A percentile compares a stretch with the other conserved stretches of the same genome.
Evolutionary conservation across 129 eudicot species (phyloP).

Genomic region (Tagetes patula): DNA sequence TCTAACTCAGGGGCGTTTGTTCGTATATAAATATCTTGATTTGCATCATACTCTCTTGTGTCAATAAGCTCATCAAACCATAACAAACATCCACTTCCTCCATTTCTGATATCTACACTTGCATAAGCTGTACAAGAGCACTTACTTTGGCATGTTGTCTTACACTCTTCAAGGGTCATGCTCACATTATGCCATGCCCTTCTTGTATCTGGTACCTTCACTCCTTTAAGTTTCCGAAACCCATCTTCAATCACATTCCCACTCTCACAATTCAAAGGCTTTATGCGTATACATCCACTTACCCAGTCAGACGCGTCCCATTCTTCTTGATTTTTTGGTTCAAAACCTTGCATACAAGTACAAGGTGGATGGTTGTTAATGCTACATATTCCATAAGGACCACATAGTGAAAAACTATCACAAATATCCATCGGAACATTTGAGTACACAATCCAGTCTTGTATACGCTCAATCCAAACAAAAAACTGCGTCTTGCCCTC

Average conservation of each 20-base stretch:
- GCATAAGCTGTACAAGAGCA: constrained; percentile 38
- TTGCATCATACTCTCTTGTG: constrained; percentile 7
- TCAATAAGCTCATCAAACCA: constrained; percentile 35
- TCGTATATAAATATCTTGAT: constrained; percentile 26
- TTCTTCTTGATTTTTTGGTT: constrained; percentile 19
- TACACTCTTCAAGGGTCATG: constrained; percentile 36
- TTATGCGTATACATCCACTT: constrained; percentile 42
- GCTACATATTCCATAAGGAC: constrained; percentile 33
- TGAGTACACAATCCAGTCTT: constrained; percentile 26
- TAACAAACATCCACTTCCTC: constrained; percentile 36
- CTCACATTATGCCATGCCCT: constrained; percentile 25
- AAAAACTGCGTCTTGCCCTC: constrained; percentile 17
- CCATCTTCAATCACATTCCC: constrained; percentile 35
- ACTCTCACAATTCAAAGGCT: constrained; percentile 25
- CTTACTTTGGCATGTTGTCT: constrained; percentile 20
- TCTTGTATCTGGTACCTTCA: constrained; percentile 34
- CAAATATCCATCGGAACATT: constrained; percentile 23
- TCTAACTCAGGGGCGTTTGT: constrained; percentile 22
- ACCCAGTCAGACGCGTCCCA: constrained; percentile 47
- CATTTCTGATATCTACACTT: constrained; percentile 24
- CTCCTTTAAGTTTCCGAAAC: constrained; percentile 17
- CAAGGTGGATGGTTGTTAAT: constrained; percentile 27
- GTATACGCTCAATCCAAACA: constrained; percentile 35
- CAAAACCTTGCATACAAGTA: constrained; percentile 32
- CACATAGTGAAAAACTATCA: constrained; percentile 35